phyloP scores from a whole-genome alignment of 2,329 filamentous ascomycete species.

The Epichloe glyceriae region DNA sequence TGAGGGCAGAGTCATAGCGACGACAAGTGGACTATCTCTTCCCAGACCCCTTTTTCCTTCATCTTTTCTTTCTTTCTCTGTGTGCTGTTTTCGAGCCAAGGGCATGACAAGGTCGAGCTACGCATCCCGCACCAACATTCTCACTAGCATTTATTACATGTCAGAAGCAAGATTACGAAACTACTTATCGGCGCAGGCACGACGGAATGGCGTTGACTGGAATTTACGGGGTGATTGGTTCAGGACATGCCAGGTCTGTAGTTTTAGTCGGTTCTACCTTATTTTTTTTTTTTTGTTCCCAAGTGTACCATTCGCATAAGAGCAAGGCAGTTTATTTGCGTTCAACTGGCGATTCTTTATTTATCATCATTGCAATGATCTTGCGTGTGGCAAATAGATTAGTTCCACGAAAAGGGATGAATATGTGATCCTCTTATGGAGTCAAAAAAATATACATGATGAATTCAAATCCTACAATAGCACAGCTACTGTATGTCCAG shows the following conservation, averaged over 20 bases:
- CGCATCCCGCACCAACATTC: background rate
- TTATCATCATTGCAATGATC: background rate
- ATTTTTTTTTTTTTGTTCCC: background rate
- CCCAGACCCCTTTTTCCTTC: background rate
- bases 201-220: background rate
- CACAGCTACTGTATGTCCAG: background rate
- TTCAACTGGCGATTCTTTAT: background rate
- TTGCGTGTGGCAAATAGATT: background rate
- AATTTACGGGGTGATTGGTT: background rate
- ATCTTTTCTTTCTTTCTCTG: background rate
- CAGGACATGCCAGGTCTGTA: background rate
- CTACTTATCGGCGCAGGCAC: background rate
- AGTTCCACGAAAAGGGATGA: no score
- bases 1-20: slow-evolving; percentile 13
- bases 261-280: background rate
- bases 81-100: background rate
- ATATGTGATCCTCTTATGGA: no score
- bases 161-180: background rate
- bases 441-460: no score
- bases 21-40: background rate
- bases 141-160: background rate
- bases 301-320: background rate
- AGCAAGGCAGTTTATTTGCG: background rate
- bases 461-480: background rate
- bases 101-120: background rate